phyloP scores from a whole-genome alignment of 2,329 filamentous ascomycete species.

The Nemania sp. region DNA sequence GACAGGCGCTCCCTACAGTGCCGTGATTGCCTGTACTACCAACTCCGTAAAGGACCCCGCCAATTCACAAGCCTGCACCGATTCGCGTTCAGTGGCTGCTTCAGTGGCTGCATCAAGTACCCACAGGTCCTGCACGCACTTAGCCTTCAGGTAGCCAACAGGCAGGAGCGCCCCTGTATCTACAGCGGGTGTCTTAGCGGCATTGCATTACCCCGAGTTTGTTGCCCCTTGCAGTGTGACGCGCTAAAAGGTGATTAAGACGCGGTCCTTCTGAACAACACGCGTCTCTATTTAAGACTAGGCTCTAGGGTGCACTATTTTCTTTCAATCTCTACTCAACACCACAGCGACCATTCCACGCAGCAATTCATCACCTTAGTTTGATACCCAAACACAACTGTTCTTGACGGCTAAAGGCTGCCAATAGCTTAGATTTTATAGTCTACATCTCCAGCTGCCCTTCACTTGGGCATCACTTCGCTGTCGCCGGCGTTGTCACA shows the following conservation, averaged over 20 bases:
- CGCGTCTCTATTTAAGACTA: conserved; percentile 31
- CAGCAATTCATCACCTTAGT: conserved; percentile 3
- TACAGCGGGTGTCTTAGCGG: not conserved
- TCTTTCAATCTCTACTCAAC: conserved; percentile 20
- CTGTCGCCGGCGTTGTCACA: conserved; percentile 4
- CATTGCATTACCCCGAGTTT: conserved; percentile 18
- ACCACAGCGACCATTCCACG: conserved; percentile 8
- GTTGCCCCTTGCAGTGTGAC: conserved; percentile 13
- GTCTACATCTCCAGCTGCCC: too few species aligned
- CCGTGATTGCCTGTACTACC: not conserved
- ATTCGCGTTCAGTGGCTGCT: conserved; percentile 34
- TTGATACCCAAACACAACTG: conserved; percentile 22
- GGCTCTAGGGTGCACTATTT: conserved; percentile 9
- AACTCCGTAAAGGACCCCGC: conserved; percentile 7
- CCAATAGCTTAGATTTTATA: not conserved
- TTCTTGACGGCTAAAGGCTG: conserved; percentile 6
- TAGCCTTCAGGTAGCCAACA: too few species aligned
- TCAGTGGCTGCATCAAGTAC: too few species aligned
- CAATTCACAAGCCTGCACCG: conserved; percentile 24
- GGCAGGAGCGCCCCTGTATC: too few species aligned
- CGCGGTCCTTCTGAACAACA: conserved; percentile 23
- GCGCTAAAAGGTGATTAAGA: conserved; percentile 22
- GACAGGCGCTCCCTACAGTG: not conserved
- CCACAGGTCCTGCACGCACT: too few species aligned
- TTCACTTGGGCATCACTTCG: too few species aligned